Base-by-base conservation (phyloP, 345 rosid species). In the Kernera saxatilis region DNA sequence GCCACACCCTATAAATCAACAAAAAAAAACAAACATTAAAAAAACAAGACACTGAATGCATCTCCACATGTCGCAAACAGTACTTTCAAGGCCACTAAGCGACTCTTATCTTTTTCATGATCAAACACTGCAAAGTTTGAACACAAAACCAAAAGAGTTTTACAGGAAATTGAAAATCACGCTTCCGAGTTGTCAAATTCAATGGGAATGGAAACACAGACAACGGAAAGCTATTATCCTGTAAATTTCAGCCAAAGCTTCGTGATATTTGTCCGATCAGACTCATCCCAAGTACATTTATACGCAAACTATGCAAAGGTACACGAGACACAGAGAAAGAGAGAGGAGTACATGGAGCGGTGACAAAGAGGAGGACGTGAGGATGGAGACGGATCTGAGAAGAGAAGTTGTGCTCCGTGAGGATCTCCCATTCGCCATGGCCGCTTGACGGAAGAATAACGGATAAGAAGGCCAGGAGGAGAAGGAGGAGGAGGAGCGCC, bases 371-470 rank as follows among this genome's bases (percentile, higher is more conserved):
- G 80, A 93, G 89, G 69, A 84, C 73, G 83, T 87, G 86, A 59
- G 89, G 81, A 35, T 93, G 84, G 72, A 80, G 81, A 51, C 83
- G 86, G 83, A 87, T 91, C 92, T 86, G 90, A 61, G 98, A 83
- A 59, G 97, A 89, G 82, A 86, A 86, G 76, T 91, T 91, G 30
- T 79, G 88, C 45, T 86, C 84, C 48, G 87, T 82, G 49, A 93
- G 86, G 46, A 80, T 80, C 72, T 76, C 83, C 96, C 98, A 91
- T 69, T 75, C 75, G 10, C 78, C 82, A 36, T 58, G 46, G 37
- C 77, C 68, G 71, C 11, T 44, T n/a, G 72, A 27, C 10, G 61
- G n/a, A 45, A 30, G 1, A 30, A 70, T 8, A 10, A 21, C 4
- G 46, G 48, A 69, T 13, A 70, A 32, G 46, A 70, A 46, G 39